Evolutionary conservation across 2,329 filamentous ascomycete species (phyloP), one percentile per base, ranked within the genome.

Genomic region (Diaporthe vexans): DNA sequence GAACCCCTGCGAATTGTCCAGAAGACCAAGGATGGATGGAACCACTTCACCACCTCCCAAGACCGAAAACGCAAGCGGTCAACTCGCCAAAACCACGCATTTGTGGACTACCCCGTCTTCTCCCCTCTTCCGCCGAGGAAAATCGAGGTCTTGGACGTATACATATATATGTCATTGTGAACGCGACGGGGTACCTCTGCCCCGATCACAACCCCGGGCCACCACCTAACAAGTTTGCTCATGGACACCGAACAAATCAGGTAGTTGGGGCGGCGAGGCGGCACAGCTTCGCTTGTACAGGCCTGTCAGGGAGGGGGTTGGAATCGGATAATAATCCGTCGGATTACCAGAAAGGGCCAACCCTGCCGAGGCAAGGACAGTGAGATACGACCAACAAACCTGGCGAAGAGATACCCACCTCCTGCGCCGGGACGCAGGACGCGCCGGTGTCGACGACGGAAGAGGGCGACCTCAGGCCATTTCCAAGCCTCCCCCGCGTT

Each of bases 401-500:
- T 51, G 21, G 33, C 46, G 33, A 35, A 29, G 29, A 24, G 29
- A 51, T 43, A 17, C 40, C 63, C 63, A 68, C 63, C 63, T 68
- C 33, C 21, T 52, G 46, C 63, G 48, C 48, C 33, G 63, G 63
- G 46, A 68, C 17, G 63, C 63, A 54, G 48, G 46, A 37, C 19
- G 29, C 35, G 33, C 63, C 29, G 29, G 8, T 52, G 46, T 67
- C 29, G 33, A 54, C 48, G 48, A 35, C 63, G 33, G 63, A 68
- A 40, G 63, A 68, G 63, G 63, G 63, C n/a, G 21, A 68, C 63
- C 63, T 54, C 63, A 68, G 48, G 48, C 63, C 48, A 68, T 68
- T 54, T 68, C 63, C 63, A 68, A 68, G 63, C 33, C 63, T 54
- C 48, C 48, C 63, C 48, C 63, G 63, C 63, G 33, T 68, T 54